A percentile compares a stretch with the other conserved stretches of the same genome.
phyloP scores from a whole-genome alignment of 768 basidiomycete species.

The Rhodotorula diobovata region DNA sequence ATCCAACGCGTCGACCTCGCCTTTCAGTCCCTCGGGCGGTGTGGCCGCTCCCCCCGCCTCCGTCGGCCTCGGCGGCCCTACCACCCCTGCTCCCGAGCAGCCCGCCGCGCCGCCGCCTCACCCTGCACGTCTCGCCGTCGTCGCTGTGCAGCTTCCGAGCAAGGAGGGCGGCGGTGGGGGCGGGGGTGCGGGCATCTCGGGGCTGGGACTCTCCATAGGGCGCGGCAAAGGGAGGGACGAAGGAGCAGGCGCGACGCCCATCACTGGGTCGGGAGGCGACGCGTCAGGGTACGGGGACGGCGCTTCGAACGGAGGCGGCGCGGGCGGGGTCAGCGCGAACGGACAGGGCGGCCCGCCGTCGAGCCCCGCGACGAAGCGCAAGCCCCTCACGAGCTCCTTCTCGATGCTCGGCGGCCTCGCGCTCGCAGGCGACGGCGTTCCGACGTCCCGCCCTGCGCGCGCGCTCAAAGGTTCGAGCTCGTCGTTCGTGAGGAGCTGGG shows the following conservation, averaged over 20 bases:
- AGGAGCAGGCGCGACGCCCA: neutral
- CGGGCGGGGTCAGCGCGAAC: neutral
- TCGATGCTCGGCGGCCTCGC: conserved; percentile 28
- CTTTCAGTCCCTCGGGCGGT: conserved; percentile 50
- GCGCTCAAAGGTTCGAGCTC: conserved; percentile 63
- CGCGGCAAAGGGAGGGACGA: conserved; percentile 2
- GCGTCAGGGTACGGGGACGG: neutral
- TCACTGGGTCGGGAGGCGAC: neutral
- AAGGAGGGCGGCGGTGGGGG: neutral
- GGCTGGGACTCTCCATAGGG: conserved; percentile 33
- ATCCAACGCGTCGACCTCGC: conserved; percentile 46
- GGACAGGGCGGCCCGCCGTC: neutral
- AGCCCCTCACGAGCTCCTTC: conserved; percentile 30
- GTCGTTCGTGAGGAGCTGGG: conserved; percentile 57
- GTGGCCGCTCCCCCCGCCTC: conserved; percentile 49
- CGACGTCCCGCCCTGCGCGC: conserved; percentile 12
- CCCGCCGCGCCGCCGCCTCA: conserved; percentile 15
- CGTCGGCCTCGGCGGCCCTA: neutral
- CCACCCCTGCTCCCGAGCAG: neutral
- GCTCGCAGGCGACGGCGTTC: neutral
- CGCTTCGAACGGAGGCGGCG: neutral
- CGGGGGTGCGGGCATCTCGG: neutral
- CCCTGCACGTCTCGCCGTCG: conserved; percentile 15
- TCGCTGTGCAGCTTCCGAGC: conserved; percentile 16
- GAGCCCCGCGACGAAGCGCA: conserved; percentile 21